These are phyloP conservation scores for Cydonia oblonga DNA, from an alignment of 331 rosid species.

Conservation along the genomic window DNA sequence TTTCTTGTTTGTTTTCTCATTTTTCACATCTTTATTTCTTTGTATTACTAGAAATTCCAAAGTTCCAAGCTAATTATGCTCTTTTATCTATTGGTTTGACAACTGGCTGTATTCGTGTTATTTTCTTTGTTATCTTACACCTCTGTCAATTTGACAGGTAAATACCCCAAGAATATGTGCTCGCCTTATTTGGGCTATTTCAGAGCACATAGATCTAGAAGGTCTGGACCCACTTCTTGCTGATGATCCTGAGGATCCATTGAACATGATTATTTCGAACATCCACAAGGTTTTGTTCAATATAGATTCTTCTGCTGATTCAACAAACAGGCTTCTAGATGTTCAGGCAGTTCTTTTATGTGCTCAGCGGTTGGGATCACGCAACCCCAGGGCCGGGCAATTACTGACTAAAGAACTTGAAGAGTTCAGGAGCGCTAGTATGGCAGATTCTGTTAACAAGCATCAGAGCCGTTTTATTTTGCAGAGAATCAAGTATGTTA, in stretches of 20 bases:
- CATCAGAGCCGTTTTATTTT: conserved; percentile 85
- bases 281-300: conserved; percentile 80
- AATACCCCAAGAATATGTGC: conserved; percentile 84
- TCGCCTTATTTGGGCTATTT: conserved; percentile 83
- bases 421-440: conserved; percentile 57
- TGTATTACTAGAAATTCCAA: not conserved
- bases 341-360: conserved; percentile 92
- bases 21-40: not conserved
- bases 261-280: conserved; percentile 71
- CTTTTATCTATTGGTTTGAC: not conserved
- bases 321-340: conserved; percentile 87
- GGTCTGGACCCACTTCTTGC: conserved; percentile 98
- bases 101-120: not conserved
- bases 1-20: not conserved
- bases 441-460: conserved; percentile 96
- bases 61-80: conserved; percentile 5
- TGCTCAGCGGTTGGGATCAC: conserved; percentile 85
- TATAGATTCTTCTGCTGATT: conserved; percentile 62
- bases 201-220: conserved; percentile 92
- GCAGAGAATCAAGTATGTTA: conserved; percentile 82
- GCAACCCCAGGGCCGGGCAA: conserved; percentile 87
- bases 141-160: conserved; percentile 50
- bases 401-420: conserved; percentile 82
- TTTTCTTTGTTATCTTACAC: not conserved
- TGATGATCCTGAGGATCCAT: conserved; percentile 90